Base-by-base conservation (phyloP, 139 green algal genomes). In the Tetradesmus lagerheimii region DNA sequence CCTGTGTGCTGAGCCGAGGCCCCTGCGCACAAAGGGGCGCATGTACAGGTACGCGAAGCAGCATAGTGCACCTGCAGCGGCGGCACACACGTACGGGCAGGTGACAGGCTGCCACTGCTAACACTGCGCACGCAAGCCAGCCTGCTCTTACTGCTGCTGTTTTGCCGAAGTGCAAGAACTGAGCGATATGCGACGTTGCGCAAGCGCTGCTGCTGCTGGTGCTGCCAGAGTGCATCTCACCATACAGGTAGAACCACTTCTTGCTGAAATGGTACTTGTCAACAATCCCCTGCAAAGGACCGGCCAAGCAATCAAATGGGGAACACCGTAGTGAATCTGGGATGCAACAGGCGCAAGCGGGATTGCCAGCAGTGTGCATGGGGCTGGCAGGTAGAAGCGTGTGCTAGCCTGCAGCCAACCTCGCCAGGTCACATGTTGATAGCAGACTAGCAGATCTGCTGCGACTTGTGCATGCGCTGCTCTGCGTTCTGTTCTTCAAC, bases 181-280 rank as follows among this genome's bases (percentile, higher is more conserved):
- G n/a, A n/a, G n/a, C n/a, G n/a, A n/a, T n/a, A n/a, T n/a, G n/a
- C n/a, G n/a, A n/a, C n/a, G 4, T 16, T 20, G 67, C 12, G 67
- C n/a, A 41, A 29, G 29, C 67, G 67, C 5, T 18, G n/a, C n/a
- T 78, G 67, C n/a, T 39, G 27, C 67, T 78, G 67, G 1, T 78
- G 66, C 9, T 77, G 66, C 34, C 3, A 3, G 5, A 35, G 27
- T 80, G 62, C n/a, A 89, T 29, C 89, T 31, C 31, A 96, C 95
- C 95, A 86, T 96, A 98, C 0, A 98, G 89, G 57, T 95, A 94
- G 41, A 95, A 97, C 95, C 95, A 98, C 41, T 97, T 96, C n/a
- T 95, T 92, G 85, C 95, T 97, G 64, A 98, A 86, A 41, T 94
- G 91, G 76, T 96, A 97, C 11, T 90, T 91, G 23, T 95, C 79